phyloP scores from a whole-genome alignment of 139 green algal genomes.

The Ettlia oleoabundans region DNA sequence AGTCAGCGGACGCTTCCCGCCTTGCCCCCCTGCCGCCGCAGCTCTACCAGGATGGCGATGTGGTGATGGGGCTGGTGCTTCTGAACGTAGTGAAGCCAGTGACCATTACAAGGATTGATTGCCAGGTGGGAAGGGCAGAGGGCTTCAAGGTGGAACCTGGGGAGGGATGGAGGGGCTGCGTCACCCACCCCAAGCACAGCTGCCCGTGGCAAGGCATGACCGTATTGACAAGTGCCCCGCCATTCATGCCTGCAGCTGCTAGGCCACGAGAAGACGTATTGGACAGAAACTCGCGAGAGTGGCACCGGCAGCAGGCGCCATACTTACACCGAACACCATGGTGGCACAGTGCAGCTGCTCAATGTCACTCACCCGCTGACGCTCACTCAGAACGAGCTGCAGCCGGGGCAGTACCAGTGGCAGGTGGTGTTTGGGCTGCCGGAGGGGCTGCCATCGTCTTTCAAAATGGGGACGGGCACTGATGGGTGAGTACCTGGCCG shows the following conservation, averaged over 20 bases:
- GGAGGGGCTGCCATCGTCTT: background rate
- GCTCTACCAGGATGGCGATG: conserved; percentile 8
- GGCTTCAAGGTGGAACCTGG: too few relatives aligned
- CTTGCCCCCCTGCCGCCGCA: background rate
- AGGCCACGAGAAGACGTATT: background rate
- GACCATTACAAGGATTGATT: conserved; percentile 7
- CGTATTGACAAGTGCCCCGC: too few relatives aligned
- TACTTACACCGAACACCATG: background rate
- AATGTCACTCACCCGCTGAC: background rate
- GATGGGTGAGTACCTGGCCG: background rate
- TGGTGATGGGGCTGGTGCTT: background rate
- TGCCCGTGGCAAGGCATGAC: too few relatives aligned
- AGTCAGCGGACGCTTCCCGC: too few relatives aligned
- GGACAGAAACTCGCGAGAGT: background rate
- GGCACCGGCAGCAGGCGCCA: background rate
- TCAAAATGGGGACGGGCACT: background rate
- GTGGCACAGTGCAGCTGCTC: conserved; percentile 16
- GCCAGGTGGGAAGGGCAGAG: conserved; percentile 10
- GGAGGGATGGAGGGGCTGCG: too few relatives aligned
- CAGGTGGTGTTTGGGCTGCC: conserved; percentile 11
- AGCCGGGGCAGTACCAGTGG: conserved; percentile 28
- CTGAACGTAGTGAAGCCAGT: conserved; percentile 6
- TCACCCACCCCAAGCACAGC: background rate
- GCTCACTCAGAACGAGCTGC: background rate
- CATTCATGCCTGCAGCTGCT: background rate